These are phyloP conservation scores for Xylaria sp. DNA, from an alignment of 2,329 filamentous ascomycete genomes.

Conservation along the genomic window DNA sequence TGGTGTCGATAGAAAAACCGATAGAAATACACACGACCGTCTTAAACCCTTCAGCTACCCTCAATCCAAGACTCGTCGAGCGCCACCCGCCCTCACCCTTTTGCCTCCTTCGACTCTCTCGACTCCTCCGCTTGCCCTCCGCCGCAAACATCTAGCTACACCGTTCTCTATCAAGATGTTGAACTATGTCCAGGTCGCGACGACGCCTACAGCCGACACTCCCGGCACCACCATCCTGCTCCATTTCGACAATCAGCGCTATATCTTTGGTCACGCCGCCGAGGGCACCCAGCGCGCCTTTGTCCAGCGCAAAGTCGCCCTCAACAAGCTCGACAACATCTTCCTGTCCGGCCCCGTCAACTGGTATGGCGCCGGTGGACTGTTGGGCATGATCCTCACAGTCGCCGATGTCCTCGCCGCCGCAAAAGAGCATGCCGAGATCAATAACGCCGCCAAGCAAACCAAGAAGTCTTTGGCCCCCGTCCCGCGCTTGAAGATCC, in stretches of 20 bases:
- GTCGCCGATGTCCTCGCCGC: conserved; percentile 70
- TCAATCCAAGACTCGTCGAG: neutral
- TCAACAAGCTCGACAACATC: conserved; percentile 73
- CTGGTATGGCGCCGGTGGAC: conserved; percentile 79
- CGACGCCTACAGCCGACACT: conserved; percentile 86
- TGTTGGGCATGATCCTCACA: conserved; percentile 85
- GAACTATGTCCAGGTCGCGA: conserved; percentile 74
- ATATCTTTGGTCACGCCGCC: conserved; percentile 80
- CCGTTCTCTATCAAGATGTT: conserved; percentile 63
- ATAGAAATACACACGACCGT: no score
- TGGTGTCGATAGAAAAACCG: no score
- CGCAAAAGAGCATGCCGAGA: conserved; percentile 48
- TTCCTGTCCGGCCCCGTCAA: conserved; percentile 81
- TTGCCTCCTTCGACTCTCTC: no score
- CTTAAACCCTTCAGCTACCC: conserved; percentile 1
- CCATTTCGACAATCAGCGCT: conserved; percentile 81
- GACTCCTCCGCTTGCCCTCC: no score
- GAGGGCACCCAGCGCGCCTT: conserved; percentile 86
- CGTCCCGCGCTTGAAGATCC: conserved; percentile 62
- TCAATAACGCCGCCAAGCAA: conserved; percentile 46
- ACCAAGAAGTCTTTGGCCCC: conserved; percentile 38
- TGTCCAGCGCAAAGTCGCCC: conserved; percentile 67
- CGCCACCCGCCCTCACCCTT: neutral
- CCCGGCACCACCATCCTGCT: conserved; percentile 78
- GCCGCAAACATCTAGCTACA: neutral